phyloP scores from a whole-genome alignment of 2,329 filamentous ascomycete genomes.

The Talaromyces sp. region DNA sequence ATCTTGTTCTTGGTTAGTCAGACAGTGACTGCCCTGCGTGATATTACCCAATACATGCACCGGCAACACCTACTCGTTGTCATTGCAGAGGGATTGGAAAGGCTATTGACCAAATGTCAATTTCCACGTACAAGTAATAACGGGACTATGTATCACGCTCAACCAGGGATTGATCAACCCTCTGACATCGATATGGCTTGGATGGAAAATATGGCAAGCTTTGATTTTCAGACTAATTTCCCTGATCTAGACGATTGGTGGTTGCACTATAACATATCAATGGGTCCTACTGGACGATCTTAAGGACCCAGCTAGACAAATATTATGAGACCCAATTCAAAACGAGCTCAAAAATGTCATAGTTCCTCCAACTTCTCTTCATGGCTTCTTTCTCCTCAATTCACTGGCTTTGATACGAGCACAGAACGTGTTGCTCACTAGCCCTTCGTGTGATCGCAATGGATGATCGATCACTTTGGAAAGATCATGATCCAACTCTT shows the following conservation, averaged over 20 bases:
- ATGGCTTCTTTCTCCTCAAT: background rate
- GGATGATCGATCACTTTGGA: slow-evolving; percentile 18
- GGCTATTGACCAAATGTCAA: slow-evolving; percentile 27
- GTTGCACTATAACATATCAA: slow-evolving; percentile 21
- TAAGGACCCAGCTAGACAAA: background rate
- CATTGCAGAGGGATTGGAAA: slow-evolving; percentile 30
- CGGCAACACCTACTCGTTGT: slow-evolving; percentile 29
- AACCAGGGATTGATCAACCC: slow-evolving; percentile 25
- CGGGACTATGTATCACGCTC: slow-evolving; percentile 24
- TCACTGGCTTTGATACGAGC: slow-evolving; percentile 33
- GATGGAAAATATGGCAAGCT: slow-evolving; percentile 29
- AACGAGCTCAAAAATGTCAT: slow-evolving; percentile 43
- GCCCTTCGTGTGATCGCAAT: slow-evolving; percentile 46
- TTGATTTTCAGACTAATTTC: slow-evolving; percentile 35
- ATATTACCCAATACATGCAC: slow-evolving; percentile 31
- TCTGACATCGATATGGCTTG: slow-evolving; percentile 32
- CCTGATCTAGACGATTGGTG: slow-evolving; percentile 24
- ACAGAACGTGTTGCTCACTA: slow-evolving; percentile 47
- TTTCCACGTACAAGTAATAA: slow-evolving; percentile 11
- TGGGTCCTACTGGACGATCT: background rate
- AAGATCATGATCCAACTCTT: slow-evolving; percentile 16
- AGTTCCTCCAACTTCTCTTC: slow-evolving; percentile 36
- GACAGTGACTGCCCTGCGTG: slow-evolving; percentile 22
- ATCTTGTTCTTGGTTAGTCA: slow-evolving; percentile 27
- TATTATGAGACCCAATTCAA: slow-evolving; percentile 30